A percentile compares a stretch with the other conserved stretches of the same genome.
These are phyloP conservation scores for Thinopyrum elongatum DNA, from an alignment of 176 grass and related monocot species.

Conservation along the genomic window DNA sequence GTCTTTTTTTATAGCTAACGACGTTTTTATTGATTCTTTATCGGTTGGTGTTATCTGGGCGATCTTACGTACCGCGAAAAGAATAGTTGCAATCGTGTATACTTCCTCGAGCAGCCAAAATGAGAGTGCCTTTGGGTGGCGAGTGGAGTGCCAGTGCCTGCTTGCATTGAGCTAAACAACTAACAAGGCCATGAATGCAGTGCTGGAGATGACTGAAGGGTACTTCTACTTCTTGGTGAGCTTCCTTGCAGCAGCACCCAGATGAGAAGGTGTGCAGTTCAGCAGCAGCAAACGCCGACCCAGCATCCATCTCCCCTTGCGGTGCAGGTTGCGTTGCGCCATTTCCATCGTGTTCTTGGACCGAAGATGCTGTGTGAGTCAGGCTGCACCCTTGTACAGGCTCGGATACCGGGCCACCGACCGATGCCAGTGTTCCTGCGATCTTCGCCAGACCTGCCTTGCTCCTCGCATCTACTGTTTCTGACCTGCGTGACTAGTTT, in stretches of 20 bases:
- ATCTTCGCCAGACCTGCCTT: conserved; percentile 49
- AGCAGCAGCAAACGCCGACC: conserved; percentile 45
- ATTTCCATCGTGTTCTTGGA: neutral
- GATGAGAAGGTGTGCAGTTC: conserved; percentile 32
- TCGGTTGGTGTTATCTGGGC: neutral
- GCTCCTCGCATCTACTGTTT: conserved; percentile 46
- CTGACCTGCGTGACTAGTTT: conserved; percentile 19
- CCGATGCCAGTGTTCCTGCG: conserved; percentile 36
- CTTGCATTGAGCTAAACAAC: conserved; percentile 60
- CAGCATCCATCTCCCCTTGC: conserved; percentile 37
- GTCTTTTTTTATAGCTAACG: neutral
- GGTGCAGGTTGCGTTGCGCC: neutral
- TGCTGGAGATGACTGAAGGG: conserved; percentile 56
- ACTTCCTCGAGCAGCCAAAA: conserved; percentile 51
- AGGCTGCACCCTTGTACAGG: conserved; percentile 53
- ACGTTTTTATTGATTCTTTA: neutral
- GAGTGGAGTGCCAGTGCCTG: conserved; percentile 38
- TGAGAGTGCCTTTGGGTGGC: conserved; percentile 35
- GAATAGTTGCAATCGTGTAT: conserved; percentile 37
- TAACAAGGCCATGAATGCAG: conserved; percentile 57
- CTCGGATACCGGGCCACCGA: conserved; percentile 36
- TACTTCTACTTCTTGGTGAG: conserved; percentile 66
- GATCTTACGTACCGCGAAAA: conserved; percentile 54
- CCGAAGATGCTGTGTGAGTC: conserved; percentile 4
- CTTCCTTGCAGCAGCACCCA: conserved; percentile 67